phyloP scores from a whole-genome alignment of 2,329 filamentous ascomycete genomes.

The Dothideomycetes sp. region DNA sequence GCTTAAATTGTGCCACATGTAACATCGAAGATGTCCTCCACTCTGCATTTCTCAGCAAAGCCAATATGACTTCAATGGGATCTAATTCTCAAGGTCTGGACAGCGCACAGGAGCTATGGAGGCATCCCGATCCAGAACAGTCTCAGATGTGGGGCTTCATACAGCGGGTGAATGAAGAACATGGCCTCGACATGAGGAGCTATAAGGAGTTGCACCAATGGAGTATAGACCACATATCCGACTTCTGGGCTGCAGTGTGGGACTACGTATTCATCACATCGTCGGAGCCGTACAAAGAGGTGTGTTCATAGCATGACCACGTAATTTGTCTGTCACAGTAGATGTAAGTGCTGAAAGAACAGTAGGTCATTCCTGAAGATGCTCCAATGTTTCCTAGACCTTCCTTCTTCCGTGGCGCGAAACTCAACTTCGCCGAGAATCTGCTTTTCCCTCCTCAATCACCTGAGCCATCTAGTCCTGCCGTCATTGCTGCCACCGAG shows the following conservation, averaged over 20 bases:
- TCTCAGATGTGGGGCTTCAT: slow-evolving; percentile 37
- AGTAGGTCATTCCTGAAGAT: slow-evolving; percentile 55
- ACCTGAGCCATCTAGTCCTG: slow-evolving; percentile 49
- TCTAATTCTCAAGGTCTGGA: slow-evolving; percentile 1
- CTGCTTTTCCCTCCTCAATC: slow-evolving; percentile 63
- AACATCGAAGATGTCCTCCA: not conserved
- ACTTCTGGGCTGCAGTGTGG: slow-evolving; percentile 84
- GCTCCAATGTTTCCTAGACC: slow-evolving; percentile 77
- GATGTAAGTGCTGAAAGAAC: slow-evolving; percentile 11
- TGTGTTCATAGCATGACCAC: slow-evolving; percentile 19
- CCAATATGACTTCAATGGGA: not conserved
- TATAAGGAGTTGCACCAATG: slow-evolving; percentile 75
- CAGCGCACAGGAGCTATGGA: slow-evolving; percentile 17
- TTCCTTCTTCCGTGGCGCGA: slow-evolving; percentile 68
- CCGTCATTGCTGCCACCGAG: slow-evolving; percentile 76
- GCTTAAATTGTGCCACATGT: no score
- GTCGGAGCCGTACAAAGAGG: slow-evolving; percentile 50
- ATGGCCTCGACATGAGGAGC: slow-evolving; percentile 48
- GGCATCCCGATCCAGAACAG: slow-evolving; percentile 28
- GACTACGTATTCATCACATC: slow-evolving; percentile 66
- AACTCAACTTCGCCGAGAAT: slow-evolving; percentile 91
- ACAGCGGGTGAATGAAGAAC: slow-evolving; percentile 55
- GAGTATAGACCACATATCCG: slow-evolving; percentile 65
- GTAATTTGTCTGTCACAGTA: no score
- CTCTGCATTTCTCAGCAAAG: not conserved